These are phyloP conservation scores for Podila clonocystis DNA, from an alignment of 192 early-diverging fungal species.

Conservation along the genomic window DNA sequence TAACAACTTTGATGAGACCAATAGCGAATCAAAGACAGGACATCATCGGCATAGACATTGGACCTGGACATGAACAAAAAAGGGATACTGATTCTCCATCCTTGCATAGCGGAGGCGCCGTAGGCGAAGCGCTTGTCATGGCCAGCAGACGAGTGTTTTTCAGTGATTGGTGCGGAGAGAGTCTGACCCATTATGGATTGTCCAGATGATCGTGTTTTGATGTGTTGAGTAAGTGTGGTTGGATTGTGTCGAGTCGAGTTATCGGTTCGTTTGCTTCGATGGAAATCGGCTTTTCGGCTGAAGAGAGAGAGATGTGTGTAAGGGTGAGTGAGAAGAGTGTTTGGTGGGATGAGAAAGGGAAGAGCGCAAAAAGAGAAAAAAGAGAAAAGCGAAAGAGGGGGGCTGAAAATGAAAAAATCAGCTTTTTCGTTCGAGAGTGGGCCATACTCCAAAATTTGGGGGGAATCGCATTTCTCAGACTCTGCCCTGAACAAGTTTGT, in stretches of 20 bases:
- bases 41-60: neutral
- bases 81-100: conserved; percentile 89
- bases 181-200: conserved; percentile 89
- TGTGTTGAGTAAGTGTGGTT: no score
- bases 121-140: conserved; percentile 82
- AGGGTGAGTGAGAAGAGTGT: neutral
- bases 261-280: neutral
- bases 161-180: conserved; percentile 90
- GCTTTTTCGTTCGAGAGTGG: no score
- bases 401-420: no score
- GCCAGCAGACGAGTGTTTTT: conserved; percentile 84
- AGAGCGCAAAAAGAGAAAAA: neutral
- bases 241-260: no score
- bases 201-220: conserved; percentile 9
- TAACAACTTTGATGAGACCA: neutral
- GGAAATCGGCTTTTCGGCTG: neutral
- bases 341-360: neutral
- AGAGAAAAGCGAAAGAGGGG: neutral
- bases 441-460: no score
- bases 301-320: neutral
- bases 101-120: conserved; percentile 95
- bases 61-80: conserved; percentile 17
- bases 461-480: no score
- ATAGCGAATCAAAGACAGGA: conserved; percentile 2
- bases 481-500: no score